Evolutionary conservation across 768 basidiomycete genomes (phyloP).

Genomic region (Tulasnella sp.): DNA sequence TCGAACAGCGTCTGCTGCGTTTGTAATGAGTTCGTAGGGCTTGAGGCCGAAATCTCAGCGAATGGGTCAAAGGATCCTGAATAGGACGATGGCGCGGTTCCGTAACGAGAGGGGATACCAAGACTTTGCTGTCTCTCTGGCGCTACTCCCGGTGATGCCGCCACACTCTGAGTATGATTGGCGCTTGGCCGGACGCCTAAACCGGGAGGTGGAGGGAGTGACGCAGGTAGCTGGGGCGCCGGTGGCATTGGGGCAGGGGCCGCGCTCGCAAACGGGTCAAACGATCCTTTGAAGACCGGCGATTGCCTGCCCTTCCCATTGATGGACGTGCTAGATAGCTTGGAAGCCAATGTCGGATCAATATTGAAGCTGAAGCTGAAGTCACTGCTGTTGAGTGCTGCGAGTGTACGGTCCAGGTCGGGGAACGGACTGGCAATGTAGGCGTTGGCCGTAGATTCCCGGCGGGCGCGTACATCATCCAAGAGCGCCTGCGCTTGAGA

Average conservation of each 20-base stretch:
- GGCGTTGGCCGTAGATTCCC: slow-evolving; percentile 39
- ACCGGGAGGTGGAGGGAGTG: slow-evolving; percentile 45
- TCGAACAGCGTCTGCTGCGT: slow-evolving; percentile 9
- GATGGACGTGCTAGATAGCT: neutral
- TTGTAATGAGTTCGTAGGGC: neutral
- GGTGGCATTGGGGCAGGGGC: neutral
- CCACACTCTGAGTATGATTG: slow-evolving; percentile 8
- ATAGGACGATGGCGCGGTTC: slow-evolving; percentile 7
- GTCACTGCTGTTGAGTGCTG: slow-evolving; percentile 52
- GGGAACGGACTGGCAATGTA: slow-evolving; percentile 59
- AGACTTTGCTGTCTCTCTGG: too few species aligned
- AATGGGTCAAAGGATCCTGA: slow-evolving; percentile 20
- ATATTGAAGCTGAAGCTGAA: slow-evolving; percentile 76
- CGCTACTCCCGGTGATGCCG: neutral
- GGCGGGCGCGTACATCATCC: slow-evolving; percentile 68
- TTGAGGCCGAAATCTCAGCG: slow-evolving; percentile 5
- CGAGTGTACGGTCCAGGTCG: slow-evolving; percentile 76
- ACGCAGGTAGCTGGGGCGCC: neutral
- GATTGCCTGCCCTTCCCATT: slow-evolving; percentile 12
- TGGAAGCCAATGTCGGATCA: slow-evolving; percentile 56
- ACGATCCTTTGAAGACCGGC: slow-evolving; percentile 6
- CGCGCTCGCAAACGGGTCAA: slow-evolving; percentile 29
- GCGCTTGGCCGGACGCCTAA: slow-evolving; percentile 34
- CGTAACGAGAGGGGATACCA: too few species aligned
- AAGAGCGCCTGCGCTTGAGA: slow-evolving; percentile 72